Conservation (phyloP, 306 rosid genomes). For the Alnus rubra region DNA sequence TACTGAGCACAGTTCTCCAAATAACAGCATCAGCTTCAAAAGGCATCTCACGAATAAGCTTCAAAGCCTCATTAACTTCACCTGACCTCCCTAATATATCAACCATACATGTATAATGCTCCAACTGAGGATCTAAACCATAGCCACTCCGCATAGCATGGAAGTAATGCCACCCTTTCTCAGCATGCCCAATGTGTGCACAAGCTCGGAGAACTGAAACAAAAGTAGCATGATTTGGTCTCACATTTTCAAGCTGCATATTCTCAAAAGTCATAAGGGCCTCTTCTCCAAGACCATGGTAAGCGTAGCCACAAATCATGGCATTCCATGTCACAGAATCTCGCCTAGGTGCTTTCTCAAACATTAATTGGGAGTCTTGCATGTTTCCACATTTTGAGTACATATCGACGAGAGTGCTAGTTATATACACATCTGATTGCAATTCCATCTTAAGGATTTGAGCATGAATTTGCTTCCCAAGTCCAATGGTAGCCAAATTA, state of each 20-base stretch:
- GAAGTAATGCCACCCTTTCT: slow-evolving; percentile 59
- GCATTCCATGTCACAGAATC: slow-evolving; percentile 90
- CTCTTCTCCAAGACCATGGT: slow-evolving; percentile 76
- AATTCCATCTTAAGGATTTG: slow-evolving; percentile 69
- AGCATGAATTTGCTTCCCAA: slow-evolving; percentile 88
- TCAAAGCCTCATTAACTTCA: slow-evolving; percentile 57
- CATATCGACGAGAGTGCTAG: slow-evolving; percentile 88
- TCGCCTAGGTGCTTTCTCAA: slow-evolving; percentile 68
- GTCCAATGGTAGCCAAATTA: slow-evolving; percentile 75
- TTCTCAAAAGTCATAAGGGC: slow-evolving; percentile 65
- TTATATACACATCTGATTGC: slow-evolving; percentile 66
- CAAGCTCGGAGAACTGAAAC: slow-evolving; percentile 87
- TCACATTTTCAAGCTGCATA: slow-evolving; percentile 65
- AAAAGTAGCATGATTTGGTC: slow-evolving; percentile 73
- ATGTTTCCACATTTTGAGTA: slow-evolving; percentile 86
- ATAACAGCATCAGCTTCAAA: slow-evolving; percentile 72
- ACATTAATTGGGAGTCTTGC: slow-evolving; percentile 68
- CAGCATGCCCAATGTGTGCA: slow-evolving; percentile 72
- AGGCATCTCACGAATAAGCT: slow-evolving; percentile 78
- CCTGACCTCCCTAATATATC: slow-evolving; percentile 87
- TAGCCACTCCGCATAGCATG: slow-evolving; percentile 54
- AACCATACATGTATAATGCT: slow-evolving; percentile 88
- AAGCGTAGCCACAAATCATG: slow-evolving; percentile 85
- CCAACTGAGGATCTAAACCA: slow-evolving; percentile 71
- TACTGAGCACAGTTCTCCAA: slow-evolving; percentile 82